Evolutionary conservation across 495 filamentous ascomycete species (phyloP).

Genomic region (Schizothecium vesticola): DNA sequence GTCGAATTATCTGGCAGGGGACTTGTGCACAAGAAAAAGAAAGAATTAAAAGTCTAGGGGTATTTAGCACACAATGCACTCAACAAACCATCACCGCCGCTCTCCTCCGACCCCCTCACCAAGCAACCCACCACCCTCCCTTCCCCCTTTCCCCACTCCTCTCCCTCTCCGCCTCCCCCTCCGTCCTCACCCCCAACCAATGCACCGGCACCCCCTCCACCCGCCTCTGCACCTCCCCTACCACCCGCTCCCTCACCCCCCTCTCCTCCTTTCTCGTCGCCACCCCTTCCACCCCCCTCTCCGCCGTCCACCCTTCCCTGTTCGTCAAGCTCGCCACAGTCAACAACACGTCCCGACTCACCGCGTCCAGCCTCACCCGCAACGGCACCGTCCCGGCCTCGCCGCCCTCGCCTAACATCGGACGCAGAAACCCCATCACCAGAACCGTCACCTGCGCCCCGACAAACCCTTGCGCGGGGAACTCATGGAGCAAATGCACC

Average conservation of each 20-base stretch:
- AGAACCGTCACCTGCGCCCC: slow-evolving; percentile 42
- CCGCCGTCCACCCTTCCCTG: not conserved
- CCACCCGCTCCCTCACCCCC: slow-evolving; percentile 1
- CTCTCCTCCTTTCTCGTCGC: not conserved
- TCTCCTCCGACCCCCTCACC: not conserved
- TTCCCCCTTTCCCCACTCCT: not conserved
- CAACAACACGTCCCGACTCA: slow-evolving; percentile 46
- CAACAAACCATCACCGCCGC: not conserved
- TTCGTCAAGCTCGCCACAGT: slow-evolving; percentile 43
- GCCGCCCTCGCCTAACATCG: slow-evolving; percentile 22
- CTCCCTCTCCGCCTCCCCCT: not conserved
- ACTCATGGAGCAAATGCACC: slow-evolving; percentile 44
- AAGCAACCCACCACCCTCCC: slow-evolving; percentile 7
- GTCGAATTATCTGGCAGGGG: too few species aligned
- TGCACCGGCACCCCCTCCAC: slow-evolving; percentile 4
- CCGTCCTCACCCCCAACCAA: slow-evolving; percentile 3
- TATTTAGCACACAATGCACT: not conserved
- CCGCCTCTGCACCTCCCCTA: slow-evolving; percentile 1
- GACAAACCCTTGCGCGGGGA: slow-evolving; percentile 30
- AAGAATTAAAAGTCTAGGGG: not conserved
- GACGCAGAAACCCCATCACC: slow-evolving; percentile 52
- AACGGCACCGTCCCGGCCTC: slow-evolving; percentile 19
- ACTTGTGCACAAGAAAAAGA: too few species aligned
- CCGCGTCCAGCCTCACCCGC: slow-evolving; percentile 38
- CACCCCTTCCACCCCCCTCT: not conserved